These are phyloP conservation scores for Ilyonectria destructans DNA, from an alignment of 2,329 filamentous ascomycete species.

Conservation along the genomic window DNA sequence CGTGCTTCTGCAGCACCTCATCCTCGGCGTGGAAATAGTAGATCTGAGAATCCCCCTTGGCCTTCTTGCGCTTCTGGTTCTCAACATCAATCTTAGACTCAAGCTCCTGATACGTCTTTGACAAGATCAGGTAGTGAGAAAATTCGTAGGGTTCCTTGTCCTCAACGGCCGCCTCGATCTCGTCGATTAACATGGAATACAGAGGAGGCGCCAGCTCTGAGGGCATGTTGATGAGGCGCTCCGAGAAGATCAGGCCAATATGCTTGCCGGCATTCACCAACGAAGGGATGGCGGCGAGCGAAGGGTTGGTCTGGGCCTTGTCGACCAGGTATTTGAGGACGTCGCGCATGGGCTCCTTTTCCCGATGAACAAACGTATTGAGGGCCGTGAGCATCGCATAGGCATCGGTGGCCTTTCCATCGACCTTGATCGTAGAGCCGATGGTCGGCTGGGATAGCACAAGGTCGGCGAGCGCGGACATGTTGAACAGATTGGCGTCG, in stretches of 20 bases:
- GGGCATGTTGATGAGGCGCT: conserved; percentile 98
- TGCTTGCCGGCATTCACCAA: conserved; percentile 72
- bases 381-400: conserved; percentile 94
- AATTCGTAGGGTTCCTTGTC: conserved; percentile 95
- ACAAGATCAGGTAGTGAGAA: conserved; percentile 91
- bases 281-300: conserved; percentile 71
- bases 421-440: conserved; percentile 97
- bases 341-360: conserved; percentile 80
- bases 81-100: conserved; percentile 84
- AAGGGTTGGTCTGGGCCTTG: conserved; percentile 68
- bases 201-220: conserved; percentile 92
- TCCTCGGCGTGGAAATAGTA: conserved; percentile 99
- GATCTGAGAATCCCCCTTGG: conserved; percentile 71
- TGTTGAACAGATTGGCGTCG: conserved; percentile 87
- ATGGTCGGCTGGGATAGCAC: conserved; percentile 90
- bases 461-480: conserved; percentile 88
- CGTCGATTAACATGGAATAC: conserved; percentile 94
- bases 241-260: conserved; percentile 90
- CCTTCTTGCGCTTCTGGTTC: conserved; percentile 75
- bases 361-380: conserved; percentile 85
- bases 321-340: conserved; percentile 80
- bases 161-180: conserved; percentile 89
- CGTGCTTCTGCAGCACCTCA: conserved; percentile 86
- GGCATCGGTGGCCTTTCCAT: conserved; percentile 92
- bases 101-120: conserved; percentile 93